Conservation (phyloP, 805 yeast species). For the Candida mattraensis region DNA sequence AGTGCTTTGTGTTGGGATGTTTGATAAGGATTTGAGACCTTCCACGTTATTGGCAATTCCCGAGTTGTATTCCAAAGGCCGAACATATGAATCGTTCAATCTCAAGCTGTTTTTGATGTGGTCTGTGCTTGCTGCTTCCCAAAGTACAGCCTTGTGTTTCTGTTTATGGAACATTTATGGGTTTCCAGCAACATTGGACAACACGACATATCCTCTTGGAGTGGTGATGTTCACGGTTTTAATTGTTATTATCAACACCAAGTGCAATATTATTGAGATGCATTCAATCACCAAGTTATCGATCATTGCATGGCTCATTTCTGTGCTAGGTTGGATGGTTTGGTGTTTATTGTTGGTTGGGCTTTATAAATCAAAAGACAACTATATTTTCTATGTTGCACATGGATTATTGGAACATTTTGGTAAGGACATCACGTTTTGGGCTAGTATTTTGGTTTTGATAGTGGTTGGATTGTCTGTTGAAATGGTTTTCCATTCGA, state of each 20-base stretch:
- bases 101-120: slow-evolving; percentile 68
- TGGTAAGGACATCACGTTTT: slow-evolving; percentile 81
- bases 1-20: slow-evolving; percentile 91
- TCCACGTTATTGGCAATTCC: slow-evolving; percentile 90
- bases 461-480: slow-evolving; percentile 58
- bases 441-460: slow-evolving; percentile 71
- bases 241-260: slow-evolving; percentile 70
- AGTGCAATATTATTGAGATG: slow-evolving; percentile 81
- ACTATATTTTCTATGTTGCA: slow-evolving; percentile 66
- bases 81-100: slow-evolving; percentile 72
- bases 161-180: slow-evolving; percentile 72
- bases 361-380: slow-evolving; percentile 53
- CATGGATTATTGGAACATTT: slow-evolving; percentile 68
- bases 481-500: slow-evolving; percentile 63
- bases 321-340: slow-evolving; percentile 79
- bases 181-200: slow-evolving; percentile 61
- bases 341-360: slow-evolving; percentile 82
- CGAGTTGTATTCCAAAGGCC: slow-evolving; percentile 78
- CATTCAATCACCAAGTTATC: slow-evolving; percentile 69
- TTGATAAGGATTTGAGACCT: slow-evolving; percentile 87
- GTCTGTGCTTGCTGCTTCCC: slow-evolving; percentile 74
- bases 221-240: slow-evolving; percentile 71
- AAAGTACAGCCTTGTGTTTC: slow-evolving; percentile 71
- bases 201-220: slow-evolving; percentile 81
- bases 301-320: slow-evolving; percentile 61